Conservation (phyloP, 2,329 filamentous ascomycete genomes). For the Colletotrichum theobromicola region DNA sequence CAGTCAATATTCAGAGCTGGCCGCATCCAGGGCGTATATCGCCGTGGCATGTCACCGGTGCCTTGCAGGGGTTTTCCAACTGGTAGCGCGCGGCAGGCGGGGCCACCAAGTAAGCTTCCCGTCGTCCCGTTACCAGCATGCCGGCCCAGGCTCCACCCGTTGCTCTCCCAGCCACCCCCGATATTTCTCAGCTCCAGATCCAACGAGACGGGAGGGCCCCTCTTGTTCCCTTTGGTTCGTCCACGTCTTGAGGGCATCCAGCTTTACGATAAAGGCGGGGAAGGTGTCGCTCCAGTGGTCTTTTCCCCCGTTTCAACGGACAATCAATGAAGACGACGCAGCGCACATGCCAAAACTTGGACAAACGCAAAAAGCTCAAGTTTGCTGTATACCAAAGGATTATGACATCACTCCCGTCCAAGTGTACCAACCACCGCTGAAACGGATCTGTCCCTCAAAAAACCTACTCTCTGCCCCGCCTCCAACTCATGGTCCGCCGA, state of each 20-base stretch:
- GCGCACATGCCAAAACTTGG: not conserved
- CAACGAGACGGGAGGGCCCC: not conserved
- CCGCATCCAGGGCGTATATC: not conserved
- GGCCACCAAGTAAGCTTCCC: not conserved
- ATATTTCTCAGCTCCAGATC: not conserved
- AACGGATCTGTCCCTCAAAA: not conserved
- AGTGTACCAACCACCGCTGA: not conserved
- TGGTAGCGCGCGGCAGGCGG: not conserved
- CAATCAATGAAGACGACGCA: not conserved
- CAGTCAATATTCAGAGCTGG: not conserved
- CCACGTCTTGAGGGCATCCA: not conserved
- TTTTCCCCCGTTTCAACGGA: not conserved
- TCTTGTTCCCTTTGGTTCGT: not conserved
- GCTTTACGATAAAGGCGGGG: not conserved
- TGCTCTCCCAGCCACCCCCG: not conserved
- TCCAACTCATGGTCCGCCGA: constrained; percentile 11
- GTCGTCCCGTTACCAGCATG: not conserved
- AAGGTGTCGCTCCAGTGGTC: not conserved
- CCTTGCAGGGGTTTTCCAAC: not conserved
- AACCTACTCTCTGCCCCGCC: not conserved
- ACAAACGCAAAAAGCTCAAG: not conserved
- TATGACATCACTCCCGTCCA: constrained; percentile 2
- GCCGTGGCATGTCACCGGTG: not conserved
- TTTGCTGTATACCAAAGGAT: not conserved
- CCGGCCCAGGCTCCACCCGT: not conserved